A percentile compares a stretch with the other conserved stretches of the same genome.
Conservation (phyloP, 2,329 filamentous ascomycete species). For the Cephalotrichum gorgonifer region DNA sequence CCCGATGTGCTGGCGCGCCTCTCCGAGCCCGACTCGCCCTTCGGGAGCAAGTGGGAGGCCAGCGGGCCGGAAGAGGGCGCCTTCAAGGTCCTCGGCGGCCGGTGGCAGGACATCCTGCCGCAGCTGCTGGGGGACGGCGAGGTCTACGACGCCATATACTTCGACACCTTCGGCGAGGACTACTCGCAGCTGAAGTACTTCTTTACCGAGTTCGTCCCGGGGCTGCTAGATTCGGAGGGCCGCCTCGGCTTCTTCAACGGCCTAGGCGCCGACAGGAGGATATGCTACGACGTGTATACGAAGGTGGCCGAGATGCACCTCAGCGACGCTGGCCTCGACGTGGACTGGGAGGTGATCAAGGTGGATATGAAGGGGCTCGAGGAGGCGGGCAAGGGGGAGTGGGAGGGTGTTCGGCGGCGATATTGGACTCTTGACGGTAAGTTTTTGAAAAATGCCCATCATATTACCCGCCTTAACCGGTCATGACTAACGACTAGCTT, state of each 20-base stretch:
- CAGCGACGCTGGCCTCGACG: conserved; percentile 78
- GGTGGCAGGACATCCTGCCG: conserved; percentile 74
- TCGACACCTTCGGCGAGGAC: conserved; percentile 94
- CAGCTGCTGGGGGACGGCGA: conserved; percentile 56
- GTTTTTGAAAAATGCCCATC: conserved; percentile 19
- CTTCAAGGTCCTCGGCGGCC: conserved; percentile 59
- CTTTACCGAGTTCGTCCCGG: conserved; percentile 79
- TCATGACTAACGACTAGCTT: conserved; percentile 17
- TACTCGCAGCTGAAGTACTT: conserved; percentile 78
- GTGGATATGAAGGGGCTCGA: conserved; percentile 60
- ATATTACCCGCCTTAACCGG: neutral
- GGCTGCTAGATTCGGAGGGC: conserved; percentile 60
- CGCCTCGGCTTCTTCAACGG: conserved; percentile 86
- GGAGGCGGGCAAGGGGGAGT: conserved; percentile 60
- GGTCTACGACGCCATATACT: conserved; percentile 83
- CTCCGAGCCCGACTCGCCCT: conserved; percentile 32
- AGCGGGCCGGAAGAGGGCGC: conserved; percentile 51
- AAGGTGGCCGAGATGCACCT: conserved; percentile 88
- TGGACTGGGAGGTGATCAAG: conserved; percentile 70
- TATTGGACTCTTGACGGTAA: conserved; percentile 80
- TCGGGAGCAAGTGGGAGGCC: conserved; percentile 45
- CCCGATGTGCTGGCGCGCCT: conserved; percentile 63
- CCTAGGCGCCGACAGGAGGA: conserved; percentile 79
- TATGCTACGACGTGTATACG: conserved; percentile 94
- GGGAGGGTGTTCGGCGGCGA: conserved; percentile 76